Base-by-base conservation (phyloP, 805 yeast genomes). In the Metschnikowia gelsemii region DNA sequence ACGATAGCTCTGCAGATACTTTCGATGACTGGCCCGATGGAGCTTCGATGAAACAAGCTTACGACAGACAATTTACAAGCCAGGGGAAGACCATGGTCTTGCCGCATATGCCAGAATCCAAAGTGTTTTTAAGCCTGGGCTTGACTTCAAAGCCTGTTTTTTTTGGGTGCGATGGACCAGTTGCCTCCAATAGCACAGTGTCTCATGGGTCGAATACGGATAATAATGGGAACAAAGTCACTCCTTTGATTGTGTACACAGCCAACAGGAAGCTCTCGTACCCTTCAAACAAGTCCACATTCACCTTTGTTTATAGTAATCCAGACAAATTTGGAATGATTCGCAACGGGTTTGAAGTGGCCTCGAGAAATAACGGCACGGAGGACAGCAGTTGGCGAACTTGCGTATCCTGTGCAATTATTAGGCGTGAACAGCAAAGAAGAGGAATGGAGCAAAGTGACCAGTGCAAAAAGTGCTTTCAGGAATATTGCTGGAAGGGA, bases 371-470 rank as follows among this genome's bases (percentile, higher is more conserved):
- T 39, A 86, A 85, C 56, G 64, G 79, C 21, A 82, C 93, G 9
- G 56, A 80, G 13, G 93, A 84, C 49, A 57, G 65, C 5, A 79
- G 82, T 28, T 87, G 84, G 80, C 65, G 75, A 30, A 75, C 79
- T 8, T 87, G 96, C 68, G 73, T 87, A 35, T 84, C 84, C 4
- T 87, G 96, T 70, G 95, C 95, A 6, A 75, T 87, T 25, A 70
- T 87, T 43, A 83, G 85, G 66, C 79, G 96, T 60, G 76, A 82
- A 28, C 80, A 82, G 56, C 91, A 87, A 63, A 73, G 89, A 58
- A 59, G 71, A 24, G 79, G 80, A 19, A 62, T 69, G 25, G 68
- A 74, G 8, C 82, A 84, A 43, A 64, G 78, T 18, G 79, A 72
- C 1, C 87, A 84, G 57, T 87, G 96, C 67, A 64, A 76, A 49